Evolutionary conservation across 129 eudicot species (phyloP).

Genomic region (Saposhnikovia divaricata): DNA sequence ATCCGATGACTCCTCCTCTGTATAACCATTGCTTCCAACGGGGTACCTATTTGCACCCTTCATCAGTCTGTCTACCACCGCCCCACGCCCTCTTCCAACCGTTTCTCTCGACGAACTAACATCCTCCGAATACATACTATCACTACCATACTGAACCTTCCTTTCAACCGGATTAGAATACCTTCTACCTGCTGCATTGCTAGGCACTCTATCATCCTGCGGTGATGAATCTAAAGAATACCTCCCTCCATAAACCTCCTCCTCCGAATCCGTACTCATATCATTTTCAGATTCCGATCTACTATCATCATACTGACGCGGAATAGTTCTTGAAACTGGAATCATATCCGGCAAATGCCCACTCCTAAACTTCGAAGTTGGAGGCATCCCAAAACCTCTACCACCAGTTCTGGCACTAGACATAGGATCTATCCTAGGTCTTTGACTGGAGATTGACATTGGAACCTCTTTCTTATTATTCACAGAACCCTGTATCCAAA

Average conservation of each 20-base stretch:
- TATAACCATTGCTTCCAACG: conserved; percentile 47
- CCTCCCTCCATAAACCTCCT: conserved; percentile 69
- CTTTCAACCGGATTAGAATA: conserved; percentile 30
- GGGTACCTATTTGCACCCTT: conserved; percentile 50
- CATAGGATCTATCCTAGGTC: conserved; percentile 36
- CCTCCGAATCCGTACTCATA: conserved; percentile 58
- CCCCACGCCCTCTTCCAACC: conserved; percentile 30
- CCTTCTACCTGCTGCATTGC: conserved; percentile 21
- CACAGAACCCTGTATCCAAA: conserved; percentile 43
- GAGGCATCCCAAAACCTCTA: conserved; percentile 57
- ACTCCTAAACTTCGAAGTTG: conserved; percentile 50
- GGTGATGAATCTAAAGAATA: conserved; percentile 80
- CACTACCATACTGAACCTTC: conserved; percentile 43
- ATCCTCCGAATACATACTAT: conserved; percentile 46
- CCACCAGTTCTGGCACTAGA: conserved; percentile 23
- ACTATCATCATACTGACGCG: conserved; percentile 31
- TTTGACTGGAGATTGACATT: conserved; percentile 29
- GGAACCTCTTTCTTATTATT: conserved; percentile 36
- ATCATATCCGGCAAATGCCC: conserved; percentile 57
- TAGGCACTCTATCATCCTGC: conserved; percentile 45
- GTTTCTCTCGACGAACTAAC: conserved; percentile 63
- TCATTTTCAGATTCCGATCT: conserved; percentile 56
- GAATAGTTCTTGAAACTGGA: conserved; percentile 54
- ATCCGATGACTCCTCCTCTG: conserved; percentile 62
- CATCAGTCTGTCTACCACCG: conserved; percentile 36